Conservation (phyloP, 768 basidiomycete species). For the Xanthoconium stramineum region DNA sequence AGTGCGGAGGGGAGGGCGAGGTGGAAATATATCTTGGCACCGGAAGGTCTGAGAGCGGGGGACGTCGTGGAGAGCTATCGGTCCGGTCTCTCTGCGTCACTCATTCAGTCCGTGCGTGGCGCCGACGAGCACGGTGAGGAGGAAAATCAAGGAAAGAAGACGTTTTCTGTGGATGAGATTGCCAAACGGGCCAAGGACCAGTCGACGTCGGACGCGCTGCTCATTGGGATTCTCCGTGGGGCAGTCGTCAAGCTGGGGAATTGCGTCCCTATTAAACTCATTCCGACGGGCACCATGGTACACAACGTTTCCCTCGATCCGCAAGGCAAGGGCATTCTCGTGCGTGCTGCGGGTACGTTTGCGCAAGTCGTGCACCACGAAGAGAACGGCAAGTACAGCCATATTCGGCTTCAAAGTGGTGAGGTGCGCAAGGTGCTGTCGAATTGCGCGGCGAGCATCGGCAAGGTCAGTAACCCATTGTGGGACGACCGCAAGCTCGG, state of each 20-base stretch:
- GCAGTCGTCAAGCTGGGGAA: constrained; percentile 88
- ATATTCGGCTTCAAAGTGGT: constrained; percentile 86
- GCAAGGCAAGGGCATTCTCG: constrained; percentile 73
- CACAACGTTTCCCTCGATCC: constrained; percentile 82
- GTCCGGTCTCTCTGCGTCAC: constrained; percentile 72
- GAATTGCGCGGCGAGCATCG: constrained; percentile 84
- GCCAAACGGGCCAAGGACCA: constrained; percentile 24
- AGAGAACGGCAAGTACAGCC: constrained; percentile 65
- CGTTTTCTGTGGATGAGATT: constrained; percentile 19
- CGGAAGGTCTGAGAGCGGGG: constrained; percentile 85
- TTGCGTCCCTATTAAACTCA: constrained; percentile 85
- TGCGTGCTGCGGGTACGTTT: constrained; percentile 85
- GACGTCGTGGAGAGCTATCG: constrained; percentile 86
- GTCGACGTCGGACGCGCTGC: constrained; percentile 58
- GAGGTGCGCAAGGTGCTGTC: constrained; percentile 85
- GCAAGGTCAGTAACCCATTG: constrained; percentile 86
- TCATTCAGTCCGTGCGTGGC: constrained; percentile 44
- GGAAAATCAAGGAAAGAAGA: constrained; percentile 6
- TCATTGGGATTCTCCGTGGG: constrained; percentile 80
- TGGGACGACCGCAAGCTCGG: constrained; percentile 84
- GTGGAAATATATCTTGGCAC: constrained; percentile 92
- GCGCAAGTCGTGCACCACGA: constrained; percentile 81
- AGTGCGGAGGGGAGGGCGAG: constrained; percentile 48
- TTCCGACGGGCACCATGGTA: constrained; percentile 88
- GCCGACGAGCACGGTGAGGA: constrained; percentile 13